These are phyloP conservation scores for Trypanosoma scelopori DNA, from an alignment of 208 protist genomes.

Conservation along the genomic window DNA sequence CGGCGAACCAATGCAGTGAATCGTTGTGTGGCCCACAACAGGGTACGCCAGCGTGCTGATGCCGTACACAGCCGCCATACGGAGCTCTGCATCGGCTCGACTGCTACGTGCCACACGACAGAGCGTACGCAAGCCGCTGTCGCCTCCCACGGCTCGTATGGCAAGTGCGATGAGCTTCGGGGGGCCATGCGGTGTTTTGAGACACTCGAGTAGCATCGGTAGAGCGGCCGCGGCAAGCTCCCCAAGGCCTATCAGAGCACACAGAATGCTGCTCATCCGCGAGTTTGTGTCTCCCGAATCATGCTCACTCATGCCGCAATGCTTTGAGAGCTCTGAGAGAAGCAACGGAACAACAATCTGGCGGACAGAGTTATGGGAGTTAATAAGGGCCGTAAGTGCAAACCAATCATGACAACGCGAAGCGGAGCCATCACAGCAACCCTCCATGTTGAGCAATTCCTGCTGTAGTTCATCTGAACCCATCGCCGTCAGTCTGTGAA, in stretches of 20 bases:
- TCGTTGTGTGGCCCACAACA: constrained; percentile 61
- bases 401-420: constrained; percentile 25
- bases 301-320: background rate
- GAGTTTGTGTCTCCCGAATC: constrained; percentile 1
- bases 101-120: constrained; percentile 15
- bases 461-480: constrained; percentile 19
- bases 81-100: constrained; percentile 1
- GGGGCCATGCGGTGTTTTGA: constrained; percentile 25
- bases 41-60: constrained; percentile 41
- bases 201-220: constrained; percentile 39
- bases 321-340: constrained; percentile 28
- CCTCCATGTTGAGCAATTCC: constrained; percentile 2
- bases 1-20: constrained; percentile 32
- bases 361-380: constrained; percentile 33
- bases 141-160: constrained; percentile 53
- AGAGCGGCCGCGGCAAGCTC: constrained; percentile 30
- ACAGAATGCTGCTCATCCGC: constrained; percentile 34
- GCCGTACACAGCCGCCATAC: constrained; percentile 37
- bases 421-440: background rate
- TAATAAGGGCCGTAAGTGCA: constrained; percentile 62
- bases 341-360: constrained; percentile 50
- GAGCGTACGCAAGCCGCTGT: constrained; percentile 26
- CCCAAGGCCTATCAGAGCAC: constrained; percentile 61
- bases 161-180: constrained; percentile 52
- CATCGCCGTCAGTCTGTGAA: constrained; percentile 4